A percentile compares a stretch with the other conserved stretches of the same genome.
These are phyloP conservation scores for Geotrichum carabidarum DNA, from an alignment of 1,139 yeast genomes.

Conservation along the genomic window DNA sequence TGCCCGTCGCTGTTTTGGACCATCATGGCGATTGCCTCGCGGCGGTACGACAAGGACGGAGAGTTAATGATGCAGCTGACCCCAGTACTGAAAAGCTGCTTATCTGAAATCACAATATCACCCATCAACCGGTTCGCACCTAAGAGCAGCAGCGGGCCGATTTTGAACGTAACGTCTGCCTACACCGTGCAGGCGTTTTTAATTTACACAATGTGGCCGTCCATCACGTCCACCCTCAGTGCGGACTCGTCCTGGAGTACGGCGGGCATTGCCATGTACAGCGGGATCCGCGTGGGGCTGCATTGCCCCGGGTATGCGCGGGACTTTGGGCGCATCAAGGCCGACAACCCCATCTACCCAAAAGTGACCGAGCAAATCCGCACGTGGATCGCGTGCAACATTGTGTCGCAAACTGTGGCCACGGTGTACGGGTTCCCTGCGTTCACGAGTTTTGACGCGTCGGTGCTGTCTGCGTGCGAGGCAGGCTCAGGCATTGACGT, in stretches of 20 bases:
- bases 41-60: slow-evolving; percentile 49
- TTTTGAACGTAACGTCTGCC: slow-evolving; percentile 84
- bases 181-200: slow-evolving; percentile 91
- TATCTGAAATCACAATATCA: slow-evolving; percentile 83
- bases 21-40: slow-evolving; percentile 72
- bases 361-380: slow-evolving; percentile 70
- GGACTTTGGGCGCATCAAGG: slow-evolving; percentile 46
- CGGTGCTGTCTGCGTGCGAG: slow-evolving; percentile 53
- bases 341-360: slow-evolving; percentile 32
- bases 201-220: slow-evolving; percentile 91
- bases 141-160: slow-evolving; percentile 64
- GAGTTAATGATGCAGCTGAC: slow-evolving; percentile 51
- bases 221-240: slow-evolving; percentile 83
- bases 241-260: slow-evolving; percentile 97
- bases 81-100: slow-evolving; percentile 64
- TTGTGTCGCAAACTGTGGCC: slow-evolving; percentile 84
- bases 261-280: slow-evolving; percentile 84
- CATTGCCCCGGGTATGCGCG: slow-evolving; percentile 66
- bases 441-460: slow-evolving; percentile 76
- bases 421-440: slow-evolving; percentile 94
- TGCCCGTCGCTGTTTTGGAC: slow-evolving; percentile 95
- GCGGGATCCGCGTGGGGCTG: slow-evolving; percentile 84
- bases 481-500: slow-evolving; percentile 44
- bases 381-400: slow-evolving; percentile 92
- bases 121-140: slow-evolving; percentile 69